These are phyloP conservation scores for Hypoxylon cercidicola DNA, from an alignment of 495 filamentous ascomycete genomes.

Conservation along the genomic window DNA sequence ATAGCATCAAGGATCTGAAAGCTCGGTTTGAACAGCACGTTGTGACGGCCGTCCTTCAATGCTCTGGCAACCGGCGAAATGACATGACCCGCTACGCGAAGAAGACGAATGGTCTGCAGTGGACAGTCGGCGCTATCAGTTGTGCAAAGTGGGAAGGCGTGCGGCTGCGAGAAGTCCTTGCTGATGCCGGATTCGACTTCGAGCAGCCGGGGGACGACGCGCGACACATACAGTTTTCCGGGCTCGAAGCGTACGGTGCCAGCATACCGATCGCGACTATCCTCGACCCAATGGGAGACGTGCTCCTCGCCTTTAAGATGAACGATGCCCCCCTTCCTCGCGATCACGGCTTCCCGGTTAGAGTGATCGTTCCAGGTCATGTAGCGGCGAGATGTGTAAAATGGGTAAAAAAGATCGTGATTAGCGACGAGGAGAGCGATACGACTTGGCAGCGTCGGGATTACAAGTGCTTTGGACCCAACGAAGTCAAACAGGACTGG, in stretches of 20 bases:
- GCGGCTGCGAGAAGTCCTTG: constrained; percentile 66
- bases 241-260: constrained; percentile 68
- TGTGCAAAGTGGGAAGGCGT: constrained; percentile 72
- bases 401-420: constrained; percentile 69
- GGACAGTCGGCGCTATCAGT: constrained; percentile 67
- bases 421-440: constrained; percentile 65
- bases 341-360: constrained; percentile 69
- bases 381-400: constrained; percentile 72
- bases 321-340: constrained; percentile 65
- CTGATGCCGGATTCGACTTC: constrained; percentile 58
- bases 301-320: constrained; percentile 70
- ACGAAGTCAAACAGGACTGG: constrained; percentile 67
- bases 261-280: constrained; percentile 67
- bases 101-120: constrained; percentile 68
- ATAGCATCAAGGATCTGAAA: constrained; percentile 64
- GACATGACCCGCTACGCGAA: constrained; percentile 67
- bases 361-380: constrained; percentile 69
- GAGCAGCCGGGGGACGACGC: constrained; percentile 47
- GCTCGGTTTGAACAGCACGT: constrained; percentile 61
- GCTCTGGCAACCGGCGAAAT: constrained; percentile 69
- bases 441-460: constrained; percentile 70
- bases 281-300: constrained; percentile 65
- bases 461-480: constrained; percentile 72
- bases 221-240: constrained; percentile 67
- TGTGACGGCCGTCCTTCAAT: constrained; percentile 69